Conservation (phyloP, 108 stramenopile species). For the Bacterosira constricta region DNA sequence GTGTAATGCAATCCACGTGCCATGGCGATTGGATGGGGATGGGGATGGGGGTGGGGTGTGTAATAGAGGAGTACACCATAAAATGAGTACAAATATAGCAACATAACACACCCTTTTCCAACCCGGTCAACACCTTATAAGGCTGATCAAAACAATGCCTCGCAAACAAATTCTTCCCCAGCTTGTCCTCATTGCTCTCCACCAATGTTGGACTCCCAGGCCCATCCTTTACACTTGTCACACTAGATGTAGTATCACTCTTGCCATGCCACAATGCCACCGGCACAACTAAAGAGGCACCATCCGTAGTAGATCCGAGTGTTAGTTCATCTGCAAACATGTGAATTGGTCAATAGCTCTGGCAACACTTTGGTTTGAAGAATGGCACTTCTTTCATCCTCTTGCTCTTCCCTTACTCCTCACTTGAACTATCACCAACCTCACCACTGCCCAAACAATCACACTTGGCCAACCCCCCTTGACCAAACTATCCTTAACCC, state of each 20-base stretch:
- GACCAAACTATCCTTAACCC: constrained; percentile 52
- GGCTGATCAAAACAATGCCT: constrained; percentile 82
- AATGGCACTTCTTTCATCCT: constrained; percentile 13
- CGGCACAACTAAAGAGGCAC: constrained; percentile 86
- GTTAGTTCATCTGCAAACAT: constrained; percentile 90
- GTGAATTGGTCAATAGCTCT: constrained; percentile 16
- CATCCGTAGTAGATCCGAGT: constrained; percentile 86
- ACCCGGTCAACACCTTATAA: constrained; percentile 67
- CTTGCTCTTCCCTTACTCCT: constrained; percentile 18
- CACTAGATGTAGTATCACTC: background rate
- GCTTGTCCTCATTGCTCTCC: background rate
- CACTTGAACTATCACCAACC: constrained; percentile 9
- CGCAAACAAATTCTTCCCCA: constrained; percentile 54
- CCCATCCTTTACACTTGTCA: no score
- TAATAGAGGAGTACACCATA: constrained; percentile 71
- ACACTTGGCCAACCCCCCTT: constrained; percentile 42
- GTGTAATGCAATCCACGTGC: constrained; percentile 82
- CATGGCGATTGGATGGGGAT: constrained; percentile 66
- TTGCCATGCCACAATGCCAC: constrained; percentile 77
- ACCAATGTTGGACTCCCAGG: constrained; percentile 7
- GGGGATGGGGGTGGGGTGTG: constrained; percentile 75
- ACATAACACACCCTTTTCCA: constrained; percentile 71
- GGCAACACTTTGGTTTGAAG: constrained; percentile 12
- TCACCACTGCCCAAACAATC: constrained; percentile 23
- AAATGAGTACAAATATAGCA: background rate